These are phyloP conservation scores for Talaromyces trachyspermus DNA, from an alignment of 495 filamentous ascomycete genomes.

Conservation along the genomic window DNA sequence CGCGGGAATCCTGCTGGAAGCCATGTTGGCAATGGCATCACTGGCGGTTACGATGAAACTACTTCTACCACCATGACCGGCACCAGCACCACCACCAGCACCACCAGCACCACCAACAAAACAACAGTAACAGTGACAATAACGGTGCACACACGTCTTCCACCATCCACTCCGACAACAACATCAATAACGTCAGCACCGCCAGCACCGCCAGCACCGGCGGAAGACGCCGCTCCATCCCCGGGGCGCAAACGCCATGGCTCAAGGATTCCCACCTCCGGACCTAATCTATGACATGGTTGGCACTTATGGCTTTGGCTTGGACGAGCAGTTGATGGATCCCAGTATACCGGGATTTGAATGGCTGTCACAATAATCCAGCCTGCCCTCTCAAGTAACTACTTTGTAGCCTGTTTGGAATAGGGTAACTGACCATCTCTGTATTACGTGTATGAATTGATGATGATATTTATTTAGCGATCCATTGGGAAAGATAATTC, in stretches of 20 bases:
- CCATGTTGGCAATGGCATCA: too few species aligned
- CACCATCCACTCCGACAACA: not conserved
- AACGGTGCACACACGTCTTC: not conserved
- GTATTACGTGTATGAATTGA: too few species aligned
- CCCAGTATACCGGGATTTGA: constrained; percentile 43
- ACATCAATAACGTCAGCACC: not conserved
- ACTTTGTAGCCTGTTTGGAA: too few species aligned
- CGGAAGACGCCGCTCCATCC: constrained; percentile 19
- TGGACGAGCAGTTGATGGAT: constrained; percentile 41
- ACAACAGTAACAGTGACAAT: constrained; percentile 4
- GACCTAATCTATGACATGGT: constrained; percentile 45
- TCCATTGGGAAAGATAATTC: too few species aligned
- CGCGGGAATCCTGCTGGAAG: too few species aligned
- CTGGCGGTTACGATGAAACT: not conserved
- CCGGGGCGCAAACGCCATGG: constrained; percentile 42
- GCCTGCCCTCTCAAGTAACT: too few species aligned
- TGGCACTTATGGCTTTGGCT: constrained; percentile 40
- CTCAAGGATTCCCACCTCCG: constrained; percentile 40
- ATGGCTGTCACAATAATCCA: constrained; percentile 29
- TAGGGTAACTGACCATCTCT: too few species aligned
- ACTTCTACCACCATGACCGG: not conserved
- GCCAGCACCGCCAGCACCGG: not conserved
- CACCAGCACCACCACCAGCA: too few species aligned
- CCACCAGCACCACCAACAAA: constrained; percentile 5
- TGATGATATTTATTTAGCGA: too few species aligned